Base-by-base conservation (phyloP, 108 stramenopile genomes). In the Pelagomonas calceolata region DNA sequence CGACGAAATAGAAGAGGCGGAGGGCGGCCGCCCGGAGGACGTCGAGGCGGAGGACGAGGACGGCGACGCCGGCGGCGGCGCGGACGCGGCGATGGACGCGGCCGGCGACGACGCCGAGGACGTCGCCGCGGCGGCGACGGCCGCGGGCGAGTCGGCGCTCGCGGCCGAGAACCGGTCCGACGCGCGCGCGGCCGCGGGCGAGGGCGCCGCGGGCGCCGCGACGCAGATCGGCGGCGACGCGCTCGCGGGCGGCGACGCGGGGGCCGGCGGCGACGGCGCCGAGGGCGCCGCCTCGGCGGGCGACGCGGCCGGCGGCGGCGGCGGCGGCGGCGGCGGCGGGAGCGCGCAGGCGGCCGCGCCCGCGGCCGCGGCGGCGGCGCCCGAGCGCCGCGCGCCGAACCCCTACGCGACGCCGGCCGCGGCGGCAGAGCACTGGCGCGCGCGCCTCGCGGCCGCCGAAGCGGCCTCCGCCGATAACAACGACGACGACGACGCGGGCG, bases 31-130 rank as follows among this genome's bases (percentile, higher is more conserved):
- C n/a, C n/a, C n/a, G n/a, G n/a, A 70, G 37, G 71, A 72, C 36
- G 71, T 33, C 35, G 71, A 64, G 3, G 64, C 51, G 66, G 33
- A 14, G 34, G 31, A 39, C 46, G n/a, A n/a, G n/a, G n/a, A n/a
- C n/a, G 34, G 33, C 21, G 70, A 0, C 16, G 44, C 3, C 34
- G 65, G 0, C 21, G 32, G 10, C 44, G 44, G 16, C 16, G 44
- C 44, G 16, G 10, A 45, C 16, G 44, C 44, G 44, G 44, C 44
- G 44, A 45, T 16, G 44, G 44, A 45, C 14, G 44, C 14, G 44
- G 44, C 44, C 44, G 10, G 14, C 44, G n/a, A n/a, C n/a, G n/a
- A n/a, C n/a, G n/a, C n/a, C n/a, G n/a, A n/a, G n/a, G n/a, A n/a
- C n/a, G n/a, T n/a, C n/a, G n/a, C n/a, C n/a, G n/a, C n/a, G n/a